Evolutionary conservation across 306 rosid species (phyloP).

Genomic region (Boehmeria nivea): DNA sequence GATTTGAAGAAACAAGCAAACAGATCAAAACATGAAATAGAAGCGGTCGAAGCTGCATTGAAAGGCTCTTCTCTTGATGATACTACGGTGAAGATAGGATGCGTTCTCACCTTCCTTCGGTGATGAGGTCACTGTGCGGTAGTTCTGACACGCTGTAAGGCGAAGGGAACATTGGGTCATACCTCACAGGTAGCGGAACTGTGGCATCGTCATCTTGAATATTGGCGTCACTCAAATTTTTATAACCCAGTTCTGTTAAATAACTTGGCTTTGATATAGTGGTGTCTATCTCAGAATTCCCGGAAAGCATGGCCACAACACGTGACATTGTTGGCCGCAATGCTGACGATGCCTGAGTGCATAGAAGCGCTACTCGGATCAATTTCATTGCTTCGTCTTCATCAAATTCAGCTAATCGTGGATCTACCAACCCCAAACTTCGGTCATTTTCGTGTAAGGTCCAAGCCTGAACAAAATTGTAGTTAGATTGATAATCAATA

Average conservation of each 20-base stretch:
- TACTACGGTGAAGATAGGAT: not conserved
- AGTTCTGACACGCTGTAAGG: not conserved
- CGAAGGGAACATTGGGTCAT: conserved; percentile 6
- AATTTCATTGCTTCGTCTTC: conserved; percentile 13
- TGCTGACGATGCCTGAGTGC: conserved; percentile 23
- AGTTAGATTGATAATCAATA: not conserved
- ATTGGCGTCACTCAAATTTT: not conserved
- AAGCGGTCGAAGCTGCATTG: not conserved
- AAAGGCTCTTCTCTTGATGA: no score
- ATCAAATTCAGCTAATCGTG: conserved; percentile 6
- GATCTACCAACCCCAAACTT: conserved; percentile 18
- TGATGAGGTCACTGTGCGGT: not conserved
- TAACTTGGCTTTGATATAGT: conserved; percentile 22
- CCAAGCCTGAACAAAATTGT: conserved; percentile 16
- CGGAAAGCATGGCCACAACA: conserved; percentile 25
- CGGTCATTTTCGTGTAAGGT: conserved; percentile 13
- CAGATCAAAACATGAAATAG: not conserved
- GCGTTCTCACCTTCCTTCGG: conserved; percentile 20
- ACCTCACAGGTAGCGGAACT: not conserved
- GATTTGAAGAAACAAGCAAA: conserved; percentile 9
- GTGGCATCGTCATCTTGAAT: not conserved
- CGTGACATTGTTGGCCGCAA: conserved; percentile 28
- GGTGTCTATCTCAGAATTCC: conserved; percentile 13
- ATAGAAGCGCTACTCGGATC: conserved; percentile 15
- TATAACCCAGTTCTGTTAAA: conserved; percentile 21